Base-by-base conservation (phyloP, 1,284 basidiomycete genomes). In the Cystobasidiaceae sp. region DNA sequence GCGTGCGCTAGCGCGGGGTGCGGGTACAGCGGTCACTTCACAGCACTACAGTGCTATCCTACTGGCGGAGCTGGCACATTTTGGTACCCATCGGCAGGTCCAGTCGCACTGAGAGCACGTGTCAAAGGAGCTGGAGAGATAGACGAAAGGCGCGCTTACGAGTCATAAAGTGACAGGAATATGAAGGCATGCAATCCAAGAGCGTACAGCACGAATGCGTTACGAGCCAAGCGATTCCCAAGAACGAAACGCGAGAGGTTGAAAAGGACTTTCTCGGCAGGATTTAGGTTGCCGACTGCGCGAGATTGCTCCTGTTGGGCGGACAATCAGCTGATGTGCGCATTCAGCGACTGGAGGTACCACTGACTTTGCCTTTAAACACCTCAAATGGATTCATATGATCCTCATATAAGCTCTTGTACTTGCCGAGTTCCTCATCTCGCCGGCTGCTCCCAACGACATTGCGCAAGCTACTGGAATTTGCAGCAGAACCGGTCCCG, bases 301-400 rank as follows among this genome's bases (percentile, higher is more conserved):
- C 93, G 82, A 33, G 88, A 87, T 41, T 92, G 92, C 80, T 98
- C 94, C 91, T 94, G 76, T n/a, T n/a, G n/a, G n/a, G n/a, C n/a
- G n/a, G n/a, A n/a, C n/a, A n/a, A n/a, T n/a, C n/a, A n/a, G n/a
- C n/a, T n/a, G n/a, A n/a, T 9, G 28, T 17, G 23, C 23, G 19
- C 4, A 27, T 4, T 5, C 32, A 13, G 17, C 5, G 9, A 21
- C 15, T 61, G 45, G 56, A 30, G 34, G 41, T 23, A 49, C 37
- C 21, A 83, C 90, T 74, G 73, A 93, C 93, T 74, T 90, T 81
- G 3, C 93, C 93, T 67, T 92, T 85, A 82, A 98, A 97, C 3
- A 89, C 90, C 76, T 97, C 92, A 76, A 97, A 98, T 0, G 94
- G 94, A 74, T 98, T 97, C 85, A 97, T 90, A 50, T 88, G 84